Evolutionary conservation across 257 asterid genomes (phyloP).

Genomic region (Euphrasia confusa): DNA sequence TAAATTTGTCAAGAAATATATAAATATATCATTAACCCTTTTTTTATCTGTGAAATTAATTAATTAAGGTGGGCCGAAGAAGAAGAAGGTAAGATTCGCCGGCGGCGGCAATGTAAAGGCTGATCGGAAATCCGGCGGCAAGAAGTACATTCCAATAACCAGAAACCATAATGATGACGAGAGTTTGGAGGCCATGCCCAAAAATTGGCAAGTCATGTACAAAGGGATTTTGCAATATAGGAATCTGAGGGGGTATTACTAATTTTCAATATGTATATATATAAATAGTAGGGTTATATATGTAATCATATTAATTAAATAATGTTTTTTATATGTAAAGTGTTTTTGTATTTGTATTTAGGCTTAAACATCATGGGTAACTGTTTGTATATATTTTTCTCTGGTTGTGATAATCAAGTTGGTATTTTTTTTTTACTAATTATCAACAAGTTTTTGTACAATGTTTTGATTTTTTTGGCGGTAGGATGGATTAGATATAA

Average conservation of each 20-base stretch:
- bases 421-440: no score
- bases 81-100: slow-evolving; percentile 60
- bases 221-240: slow-evolving; percentile 56
- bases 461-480: no score
- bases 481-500: no score
- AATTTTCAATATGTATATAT: background rate
- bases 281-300: background rate
- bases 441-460: no score
- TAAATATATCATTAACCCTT: background rate
- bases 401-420: no score
- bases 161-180: slow-evolving; percentile 25
- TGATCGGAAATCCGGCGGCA: background rate
- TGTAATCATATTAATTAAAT: no score
- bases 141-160: slow-evolving; percentile 4
- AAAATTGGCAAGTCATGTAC: slow-evolving; percentile 73
- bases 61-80: slow-evolving; percentile 31
- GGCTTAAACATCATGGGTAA: no score
- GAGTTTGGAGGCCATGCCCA: slow-evolving; percentile 59
- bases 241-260: slow-evolving; percentile 34
- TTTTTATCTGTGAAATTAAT: slow-evolving; percentile 23
- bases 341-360: background rate
- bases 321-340: no score
- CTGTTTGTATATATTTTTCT: no score
- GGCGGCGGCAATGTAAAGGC: slow-evolving; percentile 10
- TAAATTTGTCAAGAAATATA: background rate